These are phyloP conservation scores for Apiospora aurea DNA, from an alignment of 2,329 filamentous ascomycete species.

Conservation along the genomic window DNA sequence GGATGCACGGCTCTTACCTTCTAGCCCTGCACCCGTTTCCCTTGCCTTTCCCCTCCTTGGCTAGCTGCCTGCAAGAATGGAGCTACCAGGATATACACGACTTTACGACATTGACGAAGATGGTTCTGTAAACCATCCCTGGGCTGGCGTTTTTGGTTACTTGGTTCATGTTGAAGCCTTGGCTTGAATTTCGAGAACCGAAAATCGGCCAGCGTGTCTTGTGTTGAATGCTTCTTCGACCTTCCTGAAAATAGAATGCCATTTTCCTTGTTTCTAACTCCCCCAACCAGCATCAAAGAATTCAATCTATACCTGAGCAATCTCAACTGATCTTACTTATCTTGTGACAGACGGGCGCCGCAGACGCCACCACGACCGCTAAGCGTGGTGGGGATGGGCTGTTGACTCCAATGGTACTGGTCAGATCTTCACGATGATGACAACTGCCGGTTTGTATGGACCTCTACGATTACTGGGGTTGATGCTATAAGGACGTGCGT, in stretches of 20 bases:
- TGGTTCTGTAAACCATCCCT: conserved; percentile 15
- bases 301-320: conserved; percentile 34
- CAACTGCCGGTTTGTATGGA: conserved; percentile 7
- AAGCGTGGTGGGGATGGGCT: conserved; percentile 21
- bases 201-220: conserved; percentile 9
- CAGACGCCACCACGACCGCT: conserved; percentile 45
- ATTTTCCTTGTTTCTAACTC: conserved; percentile 33
- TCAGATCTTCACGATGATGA: conserved; percentile 18
- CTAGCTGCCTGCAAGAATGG: conserved; percentile 24
- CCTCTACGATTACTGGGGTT: conserved; percentile 17
- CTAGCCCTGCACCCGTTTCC: background rate
- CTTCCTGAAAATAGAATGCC: conserved; percentile 23
- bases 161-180: conserved; percentile 4
- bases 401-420: conserved; percentile 15
- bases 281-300: conserved; percentile 32
- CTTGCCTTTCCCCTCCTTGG: conserved; percentile 23
- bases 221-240: conserved; percentile 16
- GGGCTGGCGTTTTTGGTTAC: background rate
- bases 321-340: conserved; percentile 49
- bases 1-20: conserved; percentile 25
- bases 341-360: conserved; percentile 50
- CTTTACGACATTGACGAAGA: conserved; percentile 34
- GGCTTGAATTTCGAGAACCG: conserved; percentile 8
- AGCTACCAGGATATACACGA: conserved; percentile 30
- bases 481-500: background rate